phyloP scores from a whole-genome alignment of 345 rosid genomes.

The Rhodomyrtus tomentosa region DNA sequence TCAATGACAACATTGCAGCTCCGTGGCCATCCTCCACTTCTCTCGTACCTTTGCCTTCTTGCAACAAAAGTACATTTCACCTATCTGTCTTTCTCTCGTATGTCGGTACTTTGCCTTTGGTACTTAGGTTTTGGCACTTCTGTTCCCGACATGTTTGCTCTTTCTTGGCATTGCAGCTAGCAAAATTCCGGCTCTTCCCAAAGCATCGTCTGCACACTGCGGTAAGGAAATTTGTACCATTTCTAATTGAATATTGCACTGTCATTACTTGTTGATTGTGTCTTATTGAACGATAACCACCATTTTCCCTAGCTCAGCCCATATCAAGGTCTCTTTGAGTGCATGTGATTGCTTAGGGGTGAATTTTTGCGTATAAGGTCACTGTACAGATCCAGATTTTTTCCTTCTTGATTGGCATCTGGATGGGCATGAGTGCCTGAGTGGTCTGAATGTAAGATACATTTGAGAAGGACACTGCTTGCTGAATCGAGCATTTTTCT shows the following conservation, averaged over 20 bases:
- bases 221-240: slow-evolving; percentile 9
- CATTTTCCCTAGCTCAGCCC: not conserved
- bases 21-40: slow-evolving; percentile 41
- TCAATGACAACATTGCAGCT: slow-evolving; percentile 51
- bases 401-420: not conserved
- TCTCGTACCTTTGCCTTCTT: slow-evolving; percentile 17
- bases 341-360: not conserved
- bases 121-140: not conserved
- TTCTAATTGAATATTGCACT: not conserved
- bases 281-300: not conserved
- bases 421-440: not conserved
- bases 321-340: not conserved
- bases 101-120: not conserved
- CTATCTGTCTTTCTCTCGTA: not conserved
- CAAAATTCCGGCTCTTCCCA: slow-evolving; percentile 44
- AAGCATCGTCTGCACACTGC: slow-evolving; percentile 30
- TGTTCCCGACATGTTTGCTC: not conserved
- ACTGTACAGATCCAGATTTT: not conserved
- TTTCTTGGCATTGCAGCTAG: slow-evolving; percentile 22
- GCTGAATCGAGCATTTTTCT: not conserved
- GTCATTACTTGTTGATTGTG: not conserved
- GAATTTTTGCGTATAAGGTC: not conserved
- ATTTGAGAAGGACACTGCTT: not conserved
- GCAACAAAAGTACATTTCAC: slow-evolving; percentile 34
- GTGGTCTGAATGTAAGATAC: not conserved